phyloP scores from a whole-genome alignment of 2,329 filamentous ascomycete genomes.

The Didymellaceae sp. region DNA sequence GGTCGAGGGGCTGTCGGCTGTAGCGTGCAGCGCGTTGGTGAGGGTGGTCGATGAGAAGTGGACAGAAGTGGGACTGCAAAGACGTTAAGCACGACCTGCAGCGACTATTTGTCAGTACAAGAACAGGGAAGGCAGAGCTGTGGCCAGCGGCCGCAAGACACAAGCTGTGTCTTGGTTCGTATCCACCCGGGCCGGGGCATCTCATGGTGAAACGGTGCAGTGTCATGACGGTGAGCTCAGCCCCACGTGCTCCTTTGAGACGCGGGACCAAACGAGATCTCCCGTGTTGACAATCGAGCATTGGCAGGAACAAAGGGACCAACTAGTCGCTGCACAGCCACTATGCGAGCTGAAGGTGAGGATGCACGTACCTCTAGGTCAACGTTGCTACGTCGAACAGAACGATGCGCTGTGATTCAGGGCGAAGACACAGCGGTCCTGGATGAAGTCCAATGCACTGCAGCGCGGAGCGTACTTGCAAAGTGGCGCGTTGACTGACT shows the following conservation, averaged over 20 bases:
- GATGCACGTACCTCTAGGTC: constrained; percentile 10
- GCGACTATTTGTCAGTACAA: constrained; percentile 31
- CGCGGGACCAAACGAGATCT: constrained; percentile 16
- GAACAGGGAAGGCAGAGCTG: constrained; percentile 16
- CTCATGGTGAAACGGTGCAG: constrained; percentile 37
- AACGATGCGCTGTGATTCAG: neutral
- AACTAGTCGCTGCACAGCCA: constrained; percentile 15
- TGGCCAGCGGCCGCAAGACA: constrained; percentile 26
- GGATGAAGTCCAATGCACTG: constrained; percentile 1
- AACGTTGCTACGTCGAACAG: constrained; percentile 6
- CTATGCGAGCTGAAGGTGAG: constrained; percentile 1
- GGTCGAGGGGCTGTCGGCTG: constrained; percentile 24
- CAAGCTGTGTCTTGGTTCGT: constrained; percentile 26
- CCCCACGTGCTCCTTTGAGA: constrained; percentile 35
- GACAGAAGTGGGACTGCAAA: constrained; percentile 7
- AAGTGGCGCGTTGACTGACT: constrained; percentile 17
- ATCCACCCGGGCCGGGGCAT: constrained; percentile 19
- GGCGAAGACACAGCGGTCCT: constrained; percentile 6
- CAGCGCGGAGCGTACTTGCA: constrained; percentile 9
- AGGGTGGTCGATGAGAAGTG: constrained; percentile 4
- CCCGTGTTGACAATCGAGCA: constrained; percentile 15
- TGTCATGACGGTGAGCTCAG: constrained; percentile 30
- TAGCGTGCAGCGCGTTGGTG: constrained; percentile 19
- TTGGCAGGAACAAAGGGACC: constrained; percentile 7
- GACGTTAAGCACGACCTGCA: constrained; percentile 17